A percentile compares a stretch with the other conserved stretches of the same genome.
These are phyloP conservation scores for Leccinum truebloodii DNA, from an alignment of 768 basidiomycete species.

Conservation along the genomic window DNA sequence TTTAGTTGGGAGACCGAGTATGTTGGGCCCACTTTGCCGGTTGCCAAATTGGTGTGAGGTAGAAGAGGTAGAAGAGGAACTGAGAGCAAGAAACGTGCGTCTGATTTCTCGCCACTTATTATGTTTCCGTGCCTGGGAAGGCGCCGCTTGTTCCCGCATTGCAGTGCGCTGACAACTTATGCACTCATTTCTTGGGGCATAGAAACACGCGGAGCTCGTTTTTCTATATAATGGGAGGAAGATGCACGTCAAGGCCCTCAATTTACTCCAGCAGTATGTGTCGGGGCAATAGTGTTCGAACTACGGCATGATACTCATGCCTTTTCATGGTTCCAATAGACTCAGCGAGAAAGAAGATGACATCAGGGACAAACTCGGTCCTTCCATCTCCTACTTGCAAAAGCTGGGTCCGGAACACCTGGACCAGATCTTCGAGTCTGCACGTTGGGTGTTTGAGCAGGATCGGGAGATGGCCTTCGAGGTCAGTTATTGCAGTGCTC, in stretches of 20 bases:
- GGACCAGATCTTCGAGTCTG: constrained; percentile 76
- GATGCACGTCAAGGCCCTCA: constrained; percentile 90
- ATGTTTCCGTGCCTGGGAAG: neutral
- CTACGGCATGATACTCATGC: neutral
- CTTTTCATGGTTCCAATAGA: constrained; percentile 40
- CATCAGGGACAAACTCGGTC: constrained; percentile 72
- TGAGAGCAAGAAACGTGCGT: constrained; percentile 74
- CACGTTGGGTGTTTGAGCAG: constrained; percentile 83
- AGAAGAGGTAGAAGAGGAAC: constrained; percentile 85
- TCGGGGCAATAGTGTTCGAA: neutral
- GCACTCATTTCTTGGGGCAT: neutral
- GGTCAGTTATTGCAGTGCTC: constrained; percentile 38
- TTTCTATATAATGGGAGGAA: constrained; percentile 93
- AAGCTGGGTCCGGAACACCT: constrained; percentile 84
- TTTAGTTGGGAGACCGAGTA: constrained; percentile 72
- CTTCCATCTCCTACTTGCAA: constrained; percentile 88
- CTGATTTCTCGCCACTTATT: neutral
- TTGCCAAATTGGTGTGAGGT: constrained; percentile 98
- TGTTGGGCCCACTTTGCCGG: constrained; percentile 86
- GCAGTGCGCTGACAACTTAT: neutral
- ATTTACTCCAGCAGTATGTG: constrained; percentile 80
- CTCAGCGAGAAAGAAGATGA: constrained; percentile 79
- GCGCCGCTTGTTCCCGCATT: neutral
- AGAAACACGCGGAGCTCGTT: constrained; percentile 92
- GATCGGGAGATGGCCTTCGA: constrained; percentile 76